Evolutionary conservation across 345 rosid genomes (phyloP), one percentile per base, ranked within the genome.

Genomic region (Heritiera fomes): DNA sequence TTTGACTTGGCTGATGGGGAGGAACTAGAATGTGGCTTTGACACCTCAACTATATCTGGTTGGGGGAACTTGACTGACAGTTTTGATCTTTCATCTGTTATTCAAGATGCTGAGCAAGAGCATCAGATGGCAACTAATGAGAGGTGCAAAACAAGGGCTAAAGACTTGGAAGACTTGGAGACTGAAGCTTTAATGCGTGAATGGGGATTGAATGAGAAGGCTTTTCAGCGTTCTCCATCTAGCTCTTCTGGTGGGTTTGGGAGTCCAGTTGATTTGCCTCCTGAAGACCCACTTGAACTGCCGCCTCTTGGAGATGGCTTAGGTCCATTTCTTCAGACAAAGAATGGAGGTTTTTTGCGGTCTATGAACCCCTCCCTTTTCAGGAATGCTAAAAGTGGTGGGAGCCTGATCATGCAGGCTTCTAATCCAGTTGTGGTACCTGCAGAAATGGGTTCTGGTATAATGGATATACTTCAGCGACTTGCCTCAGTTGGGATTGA

Each of bases 391-490:
- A 90, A 95, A 87, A 85, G 81, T 46, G 84, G 90, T 23, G 96
- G 99, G 74, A 90, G 81, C 87, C 86, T 93, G 88, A 81, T 95
- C 84, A 95, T 95, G 98, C 99, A 95, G 83, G 97, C 88, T 81
- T 95, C 99, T 49, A 89, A 86, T 85, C 98, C 99, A 3, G 95
- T 95, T 76, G 98, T 95, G 73, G 93, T 95, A 64, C 99, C 98
- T 17, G 98, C 97, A 15, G 97, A 91, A 85, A 93, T 95, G 99
- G 99, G 99, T 75, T 90, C 93, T 74, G 89, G 88, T 78, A 83
- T 92, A 78, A 87, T 86, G 87, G 97, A 87, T 55, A 86, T 91
- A 80, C 88, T 93, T 72, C 90, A 92, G 86, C 83, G 64, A 76
- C 83, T 95, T 59, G 99, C 95, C 67, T 92, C 96, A 40, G 84